Percentiles rank a stretch among this genome's conserved stretches.
These are phyloP conservation scores for Brassica balearica DNA, from an alignment of 441 rosid species.

Conservation along the genomic window DNA sequence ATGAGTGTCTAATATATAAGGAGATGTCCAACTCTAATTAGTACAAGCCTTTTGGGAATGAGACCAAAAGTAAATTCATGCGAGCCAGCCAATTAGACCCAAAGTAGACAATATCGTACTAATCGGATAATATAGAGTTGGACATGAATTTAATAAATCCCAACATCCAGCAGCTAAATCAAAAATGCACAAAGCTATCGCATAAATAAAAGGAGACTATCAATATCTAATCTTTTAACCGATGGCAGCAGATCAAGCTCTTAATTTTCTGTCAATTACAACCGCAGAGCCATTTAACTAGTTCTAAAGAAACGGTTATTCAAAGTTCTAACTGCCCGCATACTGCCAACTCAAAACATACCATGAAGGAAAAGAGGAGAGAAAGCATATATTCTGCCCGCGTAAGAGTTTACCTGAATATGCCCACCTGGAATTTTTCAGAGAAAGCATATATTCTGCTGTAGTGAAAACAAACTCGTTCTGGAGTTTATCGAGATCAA, in stretches of 20 bases:
- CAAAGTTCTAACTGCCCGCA: constrained; percentile 15
- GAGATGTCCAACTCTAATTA: no score
- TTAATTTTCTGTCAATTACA: constrained; percentile 27
- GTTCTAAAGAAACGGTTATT: constrained; percentile 1
- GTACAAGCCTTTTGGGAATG: no score
- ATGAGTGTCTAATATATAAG: no score
- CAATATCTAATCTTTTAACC: constrained; percentile 22
- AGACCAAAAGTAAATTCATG: no score
- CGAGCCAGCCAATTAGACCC: no score
- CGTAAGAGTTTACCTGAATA: constrained; percentile 59
- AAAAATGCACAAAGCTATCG: constrained; percentile 28
- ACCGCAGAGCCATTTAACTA: constrained; percentile 15
- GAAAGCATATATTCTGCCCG: no score
- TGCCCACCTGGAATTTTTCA: constrained; percentile 72
- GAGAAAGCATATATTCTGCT: constrained; percentile 81
- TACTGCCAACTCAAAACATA: constrained; percentile 19
- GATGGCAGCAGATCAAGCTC: constrained; percentile 13
- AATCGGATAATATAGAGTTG: no score
- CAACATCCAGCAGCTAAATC: constrained; percentile 6
- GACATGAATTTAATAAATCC: no score
- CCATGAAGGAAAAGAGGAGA: constrained; percentile 19
- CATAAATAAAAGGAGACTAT: constrained; percentile 4
- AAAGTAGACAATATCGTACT: no score
- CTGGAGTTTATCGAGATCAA: constrained; percentile 77
- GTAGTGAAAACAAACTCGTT: constrained; percentile 82